Evolutionary conservation across 1,284 basidiomycete genomes (phyloP).

Genomic region (Trichosporon inkin): DNA sequence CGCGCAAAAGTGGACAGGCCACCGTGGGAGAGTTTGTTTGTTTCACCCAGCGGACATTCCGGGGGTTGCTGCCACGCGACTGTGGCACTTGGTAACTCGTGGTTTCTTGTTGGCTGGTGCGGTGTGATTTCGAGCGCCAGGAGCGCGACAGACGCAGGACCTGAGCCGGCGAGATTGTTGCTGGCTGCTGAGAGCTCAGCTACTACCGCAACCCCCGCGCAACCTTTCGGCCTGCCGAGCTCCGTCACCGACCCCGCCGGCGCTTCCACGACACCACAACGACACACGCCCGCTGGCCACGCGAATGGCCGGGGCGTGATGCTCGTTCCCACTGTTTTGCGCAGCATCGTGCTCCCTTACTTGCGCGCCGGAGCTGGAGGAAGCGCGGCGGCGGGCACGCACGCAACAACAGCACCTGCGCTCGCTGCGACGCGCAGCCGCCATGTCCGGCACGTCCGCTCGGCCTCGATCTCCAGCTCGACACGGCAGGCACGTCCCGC

Average conservation of each 20-base stretch:
- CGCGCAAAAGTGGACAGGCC: background rate
- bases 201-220: background rate
- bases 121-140: background rate
- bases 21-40: conserved; percentile 11
- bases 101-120: background rate
- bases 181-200: background rate
- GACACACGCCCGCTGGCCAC: conserved; percentile 15
- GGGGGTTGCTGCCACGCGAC: background rate
- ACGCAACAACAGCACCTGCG: conserved; percentile 6
- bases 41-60: conserved; percentile 6
- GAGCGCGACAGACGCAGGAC: background rate
- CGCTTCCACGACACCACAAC: background rate
- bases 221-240: background rate
- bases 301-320: conserved; percentile 22
- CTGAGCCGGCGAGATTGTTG: too few species aligned
- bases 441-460: background rate
- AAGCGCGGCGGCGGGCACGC: too few species aligned
- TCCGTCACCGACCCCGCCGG: conserved; percentile 1
- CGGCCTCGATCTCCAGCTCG: conserved; percentile 10
- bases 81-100: background rate
- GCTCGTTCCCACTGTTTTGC: conserved; percentile 22
- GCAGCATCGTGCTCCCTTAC: conserved; percentile 24
- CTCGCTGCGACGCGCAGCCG: background rate
- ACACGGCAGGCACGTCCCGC: conserved; percentile 9
- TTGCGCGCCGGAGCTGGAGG: conserved; percentile 12